A percentile compares a stretch with the other conserved stretches of the same genome.
phyloP scores from a whole-genome alignment of 257 asterid species.

The Solanum gandarillasii region DNA sequence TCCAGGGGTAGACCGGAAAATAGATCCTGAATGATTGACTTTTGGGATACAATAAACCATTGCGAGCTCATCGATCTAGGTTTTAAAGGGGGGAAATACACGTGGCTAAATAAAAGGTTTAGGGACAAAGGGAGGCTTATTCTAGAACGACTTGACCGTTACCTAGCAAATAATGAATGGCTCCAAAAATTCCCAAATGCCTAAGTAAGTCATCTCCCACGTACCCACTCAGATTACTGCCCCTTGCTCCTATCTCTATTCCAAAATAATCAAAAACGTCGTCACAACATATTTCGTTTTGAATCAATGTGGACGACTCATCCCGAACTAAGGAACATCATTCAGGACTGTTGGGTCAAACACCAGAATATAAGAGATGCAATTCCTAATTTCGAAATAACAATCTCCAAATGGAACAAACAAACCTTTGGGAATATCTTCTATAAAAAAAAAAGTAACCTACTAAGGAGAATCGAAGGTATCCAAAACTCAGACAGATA shows the following conservation, averaged over 20 bases:
- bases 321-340: background rate
- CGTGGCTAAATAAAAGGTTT: background rate
- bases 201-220: background rate
- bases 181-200: background rate
- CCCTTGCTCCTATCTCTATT: background rate
- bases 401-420: no score
- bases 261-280: background rate
- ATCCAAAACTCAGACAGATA: background rate
- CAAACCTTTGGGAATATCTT: background rate
- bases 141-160: background rate
- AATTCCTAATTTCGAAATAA: no score
- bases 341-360: background rate
- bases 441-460: no score
- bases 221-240: background rate
- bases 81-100: no score
- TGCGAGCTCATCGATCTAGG: background rate
- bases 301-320: background rate
- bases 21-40: background rate
- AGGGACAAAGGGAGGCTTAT: background rate
- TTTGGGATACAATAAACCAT: background rate
- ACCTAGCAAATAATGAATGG: no score
- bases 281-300: background rate
- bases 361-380: background rate
- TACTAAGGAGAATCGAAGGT: background rate
- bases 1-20: background rate